phyloP scores from a whole-genome alignment of 73 alveolate genomes.

The Tetrahymena malaccensis region DNA sequence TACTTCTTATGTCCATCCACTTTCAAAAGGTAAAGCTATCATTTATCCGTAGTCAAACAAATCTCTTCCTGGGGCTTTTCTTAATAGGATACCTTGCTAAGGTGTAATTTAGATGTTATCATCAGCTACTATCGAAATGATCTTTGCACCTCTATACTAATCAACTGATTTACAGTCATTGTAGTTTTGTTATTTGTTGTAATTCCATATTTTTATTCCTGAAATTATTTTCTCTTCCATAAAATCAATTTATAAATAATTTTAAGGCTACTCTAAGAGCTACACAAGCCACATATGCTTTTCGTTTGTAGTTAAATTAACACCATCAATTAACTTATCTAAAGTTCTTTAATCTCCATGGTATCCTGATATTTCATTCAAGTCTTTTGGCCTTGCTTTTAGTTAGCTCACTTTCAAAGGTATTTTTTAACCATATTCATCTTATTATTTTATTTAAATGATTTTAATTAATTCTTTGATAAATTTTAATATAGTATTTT shows the following conservation, averaged over 20 bases:
- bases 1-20: slow-evolving; percentile 37
- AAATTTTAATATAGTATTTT: not conserved
- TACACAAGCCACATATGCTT: slow-evolving; percentile 75
- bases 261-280: slow-evolving; percentile 48
- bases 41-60: slow-evolving; percentile 51
- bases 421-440: not conserved
- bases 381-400: slow-evolving; percentile 59
- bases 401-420: slow-evolving; percentile 20
- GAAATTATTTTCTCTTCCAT: slow-evolving; percentile 29
- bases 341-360: slow-evolving; percentile 70
- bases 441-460: not conserved
- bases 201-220: slow-evolving; percentile 62
- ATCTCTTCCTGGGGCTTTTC: slow-evolving; percentile 65
- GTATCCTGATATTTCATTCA: slow-evolving; percentile 48
- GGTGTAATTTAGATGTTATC: slow-evolving; percentile 47
- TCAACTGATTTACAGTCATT: slow-evolving; percentile 41
- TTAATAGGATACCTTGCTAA: slow-evolving; percentile 43
- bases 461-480: not conserved
- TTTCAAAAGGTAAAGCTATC: slow-evolving; percentile 47
- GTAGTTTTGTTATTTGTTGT: slow-evolving; percentile 44
- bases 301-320: slow-evolving; percentile 62
- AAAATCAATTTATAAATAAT: slow-evolving; percentile 44
- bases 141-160: slow-evolving; percentile 62
- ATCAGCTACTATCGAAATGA: slow-evolving; percentile 44
- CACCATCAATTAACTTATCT: slow-evolving; percentile 54